phyloP scores from a whole-genome alignment of 768 basidiomycete species.

The Leccinum aurantiacum region DNA sequence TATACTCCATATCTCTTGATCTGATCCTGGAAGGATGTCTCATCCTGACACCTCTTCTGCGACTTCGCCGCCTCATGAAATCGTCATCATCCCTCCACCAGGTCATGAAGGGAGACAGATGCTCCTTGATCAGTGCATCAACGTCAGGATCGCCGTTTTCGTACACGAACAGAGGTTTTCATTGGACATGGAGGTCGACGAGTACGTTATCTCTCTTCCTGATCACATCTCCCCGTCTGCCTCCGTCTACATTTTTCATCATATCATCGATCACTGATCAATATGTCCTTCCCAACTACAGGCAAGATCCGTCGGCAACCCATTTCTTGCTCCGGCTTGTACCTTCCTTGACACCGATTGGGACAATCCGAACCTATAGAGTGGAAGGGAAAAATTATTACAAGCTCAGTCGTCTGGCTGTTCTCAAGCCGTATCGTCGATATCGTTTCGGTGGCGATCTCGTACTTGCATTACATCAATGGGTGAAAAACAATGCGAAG shows the following conservation, averaged over 20 bases:
- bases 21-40: conserved; percentile 13
- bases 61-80: conserved; percentile 51
- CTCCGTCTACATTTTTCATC: conserved; percentile 6
- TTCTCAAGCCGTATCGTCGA: conserved; percentile 64
- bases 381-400: conserved; percentile 47
- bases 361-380: conserved; percentile 60
- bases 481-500: conserved; percentile 46
- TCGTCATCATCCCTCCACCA: conserved; percentile 44
- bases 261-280: conserved; percentile 9
- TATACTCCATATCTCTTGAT: conserved; percentile 4
- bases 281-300: conserved; percentile 28
- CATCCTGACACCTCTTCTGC: conserved; percentile 11
- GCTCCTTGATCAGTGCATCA: conserved; percentile 65
- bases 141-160: conserved; percentile 52
- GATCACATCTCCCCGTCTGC: conserved; percentile 10
- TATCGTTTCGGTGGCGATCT: conserved; percentile 66
- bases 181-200: conserved; percentile 72
- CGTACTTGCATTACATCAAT: conserved; percentile 60
- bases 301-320: conserved; percentile 59
- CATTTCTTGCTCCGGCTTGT: conserved; percentile 73
- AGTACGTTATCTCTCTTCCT: conserved; percentile 42
- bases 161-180: conserved; percentile 61
- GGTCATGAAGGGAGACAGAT: conserved; percentile 39
- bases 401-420: conserved; percentile 72
- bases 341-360: conserved; percentile 61